These are phyloP conservation scores for Graphiopsis chlorocephala DNA, from an alignment of 2,329 filamentous ascomycete species.

Conservation along the genomic window DNA sequence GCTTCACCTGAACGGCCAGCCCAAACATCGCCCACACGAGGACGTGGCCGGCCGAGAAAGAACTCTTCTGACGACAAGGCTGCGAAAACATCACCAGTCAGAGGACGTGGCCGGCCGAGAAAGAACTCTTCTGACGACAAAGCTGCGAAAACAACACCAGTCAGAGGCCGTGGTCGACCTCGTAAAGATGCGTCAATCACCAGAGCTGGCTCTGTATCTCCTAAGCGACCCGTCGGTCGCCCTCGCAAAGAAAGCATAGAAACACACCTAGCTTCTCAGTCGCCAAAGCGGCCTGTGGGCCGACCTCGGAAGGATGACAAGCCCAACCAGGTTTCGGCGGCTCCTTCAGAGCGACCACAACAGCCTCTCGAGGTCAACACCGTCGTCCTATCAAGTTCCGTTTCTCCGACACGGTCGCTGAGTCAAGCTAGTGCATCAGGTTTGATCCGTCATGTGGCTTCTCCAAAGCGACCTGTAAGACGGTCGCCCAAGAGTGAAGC, in stretches of 20 bases:
- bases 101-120: not conserved
- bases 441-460: not conserved
- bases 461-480: not conserved
- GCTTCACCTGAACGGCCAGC: not conserved
- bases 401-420: not conserved
- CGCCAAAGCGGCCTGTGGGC: not conserved
- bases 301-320: not conserved
- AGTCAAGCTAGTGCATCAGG: not conserved
- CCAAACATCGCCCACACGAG: conserved; percentile 4
- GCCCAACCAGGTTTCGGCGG: not conserved
- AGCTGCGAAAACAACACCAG: no score
- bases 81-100: not conserved
- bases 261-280: conserved; percentile 13
- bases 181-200: not conserved
- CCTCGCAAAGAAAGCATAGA: not conserved
- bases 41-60: conserved; percentile 21
- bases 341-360: not conserved
- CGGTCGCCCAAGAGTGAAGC: not conserved
- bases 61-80: not conserved
- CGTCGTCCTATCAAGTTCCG: not conserved
- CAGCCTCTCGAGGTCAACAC: not conserved
- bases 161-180: conserved; percentile 1
- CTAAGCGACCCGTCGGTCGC: conserved; percentile 4
- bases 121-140: not conserved
- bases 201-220: conserved; percentile 15